These are phyloP conservation scores for Ceratocystis alfenasii DNA, from an alignment of 2,329 filamentous ascomycete species.

Conservation along the genomic window DNA sequence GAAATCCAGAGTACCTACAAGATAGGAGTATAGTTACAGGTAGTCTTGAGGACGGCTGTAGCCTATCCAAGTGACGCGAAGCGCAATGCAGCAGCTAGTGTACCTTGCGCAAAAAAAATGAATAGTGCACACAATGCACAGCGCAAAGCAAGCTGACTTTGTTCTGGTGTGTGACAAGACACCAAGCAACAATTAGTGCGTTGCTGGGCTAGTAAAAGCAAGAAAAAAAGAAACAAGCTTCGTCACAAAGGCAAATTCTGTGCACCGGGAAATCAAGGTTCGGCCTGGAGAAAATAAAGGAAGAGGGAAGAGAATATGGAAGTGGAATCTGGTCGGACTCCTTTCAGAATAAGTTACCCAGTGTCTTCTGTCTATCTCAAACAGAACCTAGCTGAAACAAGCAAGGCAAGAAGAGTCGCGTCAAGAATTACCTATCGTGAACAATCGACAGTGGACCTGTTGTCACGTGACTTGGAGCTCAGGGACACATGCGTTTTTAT, in stretches of 20 bases:
- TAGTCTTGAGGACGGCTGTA: neutral
- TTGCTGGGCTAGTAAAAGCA: neutral
- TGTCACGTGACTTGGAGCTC: slow-evolving; percentile 11
- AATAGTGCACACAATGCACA: neutral
- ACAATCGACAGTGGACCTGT: slow-evolving; percentile 12
- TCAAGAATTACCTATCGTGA: slow-evolving; percentile 16
- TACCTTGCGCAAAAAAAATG: neutral
- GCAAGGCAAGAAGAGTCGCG: slow-evolving; percentile 18
- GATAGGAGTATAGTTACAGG: neutral
- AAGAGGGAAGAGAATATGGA: neutral
- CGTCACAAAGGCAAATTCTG: neutral
- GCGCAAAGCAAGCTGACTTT: neutral
- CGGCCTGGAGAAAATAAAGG: neutral
- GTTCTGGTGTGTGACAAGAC: slow-evolving; percentile 4
- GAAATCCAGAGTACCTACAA: neutral
- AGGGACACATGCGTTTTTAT: slow-evolving; percentile 7
- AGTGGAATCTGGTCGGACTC: neutral
- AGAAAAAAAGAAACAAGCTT: neutral
- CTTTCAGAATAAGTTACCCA: neutral
- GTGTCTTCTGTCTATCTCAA: slow-evolving; percentile 1
- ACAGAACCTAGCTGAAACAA: slow-evolving; percentile 3
- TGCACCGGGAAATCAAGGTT: neutral
- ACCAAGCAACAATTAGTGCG: neutral
- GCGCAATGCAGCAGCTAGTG: neutral
- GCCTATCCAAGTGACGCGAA: neutral